Evolutionary conservation across 768 basidiomycete species (phyloP), one percentile per base, ranked within the genome.

Genomic region (Tulasnella calospora): DNA sequence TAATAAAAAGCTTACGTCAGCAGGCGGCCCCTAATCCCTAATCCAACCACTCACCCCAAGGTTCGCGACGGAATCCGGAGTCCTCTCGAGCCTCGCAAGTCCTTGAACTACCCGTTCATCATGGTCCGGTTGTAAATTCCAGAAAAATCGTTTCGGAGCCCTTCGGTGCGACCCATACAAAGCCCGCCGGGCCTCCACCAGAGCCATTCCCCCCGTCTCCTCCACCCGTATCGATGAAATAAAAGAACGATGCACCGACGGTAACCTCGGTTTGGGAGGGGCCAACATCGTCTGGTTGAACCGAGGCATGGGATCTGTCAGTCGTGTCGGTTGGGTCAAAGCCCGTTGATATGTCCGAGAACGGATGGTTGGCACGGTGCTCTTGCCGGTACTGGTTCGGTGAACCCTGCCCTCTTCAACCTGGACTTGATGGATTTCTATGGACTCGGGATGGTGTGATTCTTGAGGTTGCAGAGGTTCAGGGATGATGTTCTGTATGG

Each of bases 151-250:
- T 36, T 78, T 67, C 10, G 27, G 35, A 21, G 79, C 79, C 40
- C n/a, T 21, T 71, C 79, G 55, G 61, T 79, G 79, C 19, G 57
- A 71, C 13, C 79, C 79, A 41, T 79, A 80, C 78, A 80, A 19
- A 0, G 79, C 79, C 27, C 30, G 47, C 36, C 71, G 67, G 27
- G 78, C 79, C 21, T 71, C 70, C 2, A 33, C 40, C 78, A 80
- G 27, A 27, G 73, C 79, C 44, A 40, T 33, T 15, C 79, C 79
- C 1, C 47, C 70, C 7, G 51, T 80, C n/a, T 79, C 78, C 47
- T 77, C 57, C 30, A 79, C 46, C 44, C 67, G 41, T 21, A 74
- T 47, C 27, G 72, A 27, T 8, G 78, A 38, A 23, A 79, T 75
- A 12, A 36, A 27, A 19, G 73, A 40, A 12, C 35, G 75, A 36